These are phyloP conservation scores for Phytophthora pluvialis DNA, from an alignment of 352 stramenopile species.

Conservation along the genomic window DNA sequence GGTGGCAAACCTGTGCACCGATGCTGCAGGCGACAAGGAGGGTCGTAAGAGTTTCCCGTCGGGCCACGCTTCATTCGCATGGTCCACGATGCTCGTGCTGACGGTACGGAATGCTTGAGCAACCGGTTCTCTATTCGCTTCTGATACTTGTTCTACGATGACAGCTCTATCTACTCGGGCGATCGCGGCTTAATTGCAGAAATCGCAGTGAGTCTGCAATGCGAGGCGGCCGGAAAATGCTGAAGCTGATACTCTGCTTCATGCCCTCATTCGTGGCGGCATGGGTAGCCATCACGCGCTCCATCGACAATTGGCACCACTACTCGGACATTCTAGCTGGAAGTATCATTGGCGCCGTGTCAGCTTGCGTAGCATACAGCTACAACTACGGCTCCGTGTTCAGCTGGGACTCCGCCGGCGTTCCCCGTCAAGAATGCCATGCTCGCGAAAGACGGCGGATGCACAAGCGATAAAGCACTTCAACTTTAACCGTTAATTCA, in stretches of 20 bases:
- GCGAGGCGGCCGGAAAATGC: conserved; percentile 53
- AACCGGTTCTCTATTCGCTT: not conserved
- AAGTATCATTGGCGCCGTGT: conserved; percentile 55
- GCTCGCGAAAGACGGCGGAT: conserved; percentile 1
- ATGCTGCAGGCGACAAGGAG: conserved; percentile 57
- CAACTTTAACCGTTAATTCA: conserved; percentile 9
- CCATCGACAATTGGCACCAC: conserved; percentile 85
- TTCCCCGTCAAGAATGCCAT: conserved; percentile 45
- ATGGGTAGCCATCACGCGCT: conserved; percentile 76
- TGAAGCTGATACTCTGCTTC: conserved; percentile 79
- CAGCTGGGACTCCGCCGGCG: conserved; percentile 48
- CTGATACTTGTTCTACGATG: conserved; percentile 17
- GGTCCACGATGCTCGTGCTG: conserved; percentile 75
- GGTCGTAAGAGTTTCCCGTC: conserved; percentile 73
- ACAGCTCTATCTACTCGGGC: conserved; percentile 74
- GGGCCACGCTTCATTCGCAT: conserved; percentile 72
- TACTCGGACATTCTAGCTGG: conserved; percentile 76
- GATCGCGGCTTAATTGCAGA: conserved; percentile 55
- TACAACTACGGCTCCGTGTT: conserved; percentile 78
- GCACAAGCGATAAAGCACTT: conserved; percentile 1
- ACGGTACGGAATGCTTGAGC: conserved; percentile 29
- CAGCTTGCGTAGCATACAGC: conserved; percentile 47
- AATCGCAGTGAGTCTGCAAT: conserved; percentile 50
- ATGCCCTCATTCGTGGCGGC: conserved; percentile 59
- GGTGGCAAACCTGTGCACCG: conserved; percentile 61